Evolutionary conservation across 2,329 filamentous ascomycete species (phyloP), one percentile per base, ranked within the genome.

Genomic region (Nemania sp.): DNA sequence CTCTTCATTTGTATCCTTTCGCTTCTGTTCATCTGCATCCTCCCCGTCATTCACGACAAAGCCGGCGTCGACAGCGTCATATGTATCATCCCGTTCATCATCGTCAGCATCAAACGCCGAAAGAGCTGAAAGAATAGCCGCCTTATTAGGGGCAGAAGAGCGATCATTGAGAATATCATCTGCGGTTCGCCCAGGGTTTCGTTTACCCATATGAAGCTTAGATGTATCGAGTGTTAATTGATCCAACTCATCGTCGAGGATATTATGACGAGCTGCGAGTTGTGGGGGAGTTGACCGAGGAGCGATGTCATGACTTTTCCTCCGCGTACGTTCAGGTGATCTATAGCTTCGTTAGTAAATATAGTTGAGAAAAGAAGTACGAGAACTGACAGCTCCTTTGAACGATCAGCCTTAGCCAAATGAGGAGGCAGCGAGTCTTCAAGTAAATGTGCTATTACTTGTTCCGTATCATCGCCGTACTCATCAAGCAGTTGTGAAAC

Each of bases 51-150:
- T 94, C 2, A 98, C 90, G 0, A 92, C 93, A 24, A 95, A 94
- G 41, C 96, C 96, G 1, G 98, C 93, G 76, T 98, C 96, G 57
- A 90, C 93, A 1, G 91, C 89, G 75, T 99, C 96, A 77, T 99
- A 99, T 0, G 95, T 98, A 78, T 99, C 96, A 79, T 99, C 96
- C 41, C 94, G 89, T 81, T 99, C 96, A 78, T 99, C 96, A 73
- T 98, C 96, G 74, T 98, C 95, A 0, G 91, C 91, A 80, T 98
- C 94, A 73, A 98, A 98, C 0, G 91, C 87, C 18, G 93, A 93
- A 2, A 98, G 87, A 0, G 95, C 95, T 2, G 94, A 93, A 26
- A 97, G 82, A 73, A 98, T 97, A 11, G 93, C 91, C 0, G 93
- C 93, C 81, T 97, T 97, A 74, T 90, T 90, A 1, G 91, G 88